These are phyloP conservation scores for Xylaria longipes DNA, from an alignment of 495 filamentous ascomycete genomes.

Conservation along the genomic window DNA sequence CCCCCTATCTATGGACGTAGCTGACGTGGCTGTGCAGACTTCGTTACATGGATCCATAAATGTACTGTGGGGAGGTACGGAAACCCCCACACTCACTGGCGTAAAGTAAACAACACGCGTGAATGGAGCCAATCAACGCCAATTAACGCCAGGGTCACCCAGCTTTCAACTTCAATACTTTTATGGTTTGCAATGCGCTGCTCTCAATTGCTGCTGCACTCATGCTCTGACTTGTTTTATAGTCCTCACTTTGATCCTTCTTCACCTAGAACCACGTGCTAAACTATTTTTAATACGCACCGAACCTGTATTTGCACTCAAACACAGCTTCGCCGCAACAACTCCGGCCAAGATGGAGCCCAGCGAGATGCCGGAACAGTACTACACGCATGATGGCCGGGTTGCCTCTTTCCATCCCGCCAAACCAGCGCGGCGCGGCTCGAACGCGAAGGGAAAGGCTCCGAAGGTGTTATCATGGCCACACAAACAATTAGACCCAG, in stretches of 20 bases:
- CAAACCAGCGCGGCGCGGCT: conserved; percentile 68
- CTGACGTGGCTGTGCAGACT: background rate
- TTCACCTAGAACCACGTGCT: background rate
- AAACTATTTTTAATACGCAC: background rate
- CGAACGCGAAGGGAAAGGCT: conserved; percentile 63
- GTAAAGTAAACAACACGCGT: conserved; percentile 31
- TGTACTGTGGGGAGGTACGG: background rate
- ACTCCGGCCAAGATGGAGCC: conserved; percentile 28
- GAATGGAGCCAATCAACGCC: conserved; percentile 20
- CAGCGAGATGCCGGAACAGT: conserved; percentile 48
- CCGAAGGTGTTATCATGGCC: conserved; percentile 75
- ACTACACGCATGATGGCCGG: conserved; percentile 71
- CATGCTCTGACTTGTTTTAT: background rate
- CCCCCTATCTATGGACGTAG: too few species aligned
- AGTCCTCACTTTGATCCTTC: background rate
- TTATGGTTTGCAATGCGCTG: background rate
- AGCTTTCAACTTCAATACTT: conserved; percentile 9
- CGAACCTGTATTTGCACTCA: background rate
- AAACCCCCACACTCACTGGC: conserved; percentile 4
- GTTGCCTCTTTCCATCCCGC: conserved; percentile 72
- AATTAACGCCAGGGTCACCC: conserved; percentile 13
- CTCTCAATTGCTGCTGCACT: conserved; percentile 1
- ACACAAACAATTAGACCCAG: conserved; percentile 68
- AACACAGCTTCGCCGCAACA: background rate
- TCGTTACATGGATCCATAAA: too few species aligned